Conservation (phyloP, 2,329 filamentous ascomycete genomes). For the Calonectria leucothoes region DNA sequence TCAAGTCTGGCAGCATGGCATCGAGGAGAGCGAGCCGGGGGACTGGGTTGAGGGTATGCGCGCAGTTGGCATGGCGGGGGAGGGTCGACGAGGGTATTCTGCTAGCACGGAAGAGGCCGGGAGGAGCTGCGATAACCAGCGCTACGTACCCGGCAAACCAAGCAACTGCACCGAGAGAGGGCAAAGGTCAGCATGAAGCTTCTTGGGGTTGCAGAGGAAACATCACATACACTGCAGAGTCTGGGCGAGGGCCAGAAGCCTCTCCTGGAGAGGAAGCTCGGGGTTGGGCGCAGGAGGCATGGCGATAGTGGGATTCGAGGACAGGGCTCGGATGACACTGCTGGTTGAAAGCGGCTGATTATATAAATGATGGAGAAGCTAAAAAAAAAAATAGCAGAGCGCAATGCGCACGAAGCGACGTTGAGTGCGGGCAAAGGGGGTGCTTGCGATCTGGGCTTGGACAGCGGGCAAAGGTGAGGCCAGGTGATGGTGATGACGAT, state of each 20-base stretch:
- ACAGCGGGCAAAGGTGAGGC: neutral
- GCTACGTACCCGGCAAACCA: slow-evolving; percentile 84
- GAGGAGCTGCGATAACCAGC: slow-evolving; percentile 24
- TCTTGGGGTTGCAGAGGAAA: slow-evolving; percentile 1
- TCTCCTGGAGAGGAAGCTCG: slow-evolving; percentile 76
- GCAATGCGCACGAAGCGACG: slow-evolving; percentile 16
- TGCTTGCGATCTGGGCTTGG: neutral
- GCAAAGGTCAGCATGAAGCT: slow-evolving; percentile 34
- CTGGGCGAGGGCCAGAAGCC: slow-evolving; percentile 82
- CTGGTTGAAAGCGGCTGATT: slow-evolving; percentile 19
- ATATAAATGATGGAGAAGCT: slow-evolving; percentile 7
- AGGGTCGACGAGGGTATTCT: slow-evolving; percentile 5
- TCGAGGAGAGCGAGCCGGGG: slow-evolving; percentile 1
- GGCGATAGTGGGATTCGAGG: slow-evolving; percentile 12
- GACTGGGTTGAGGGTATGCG: slow-evolving; percentile 21
- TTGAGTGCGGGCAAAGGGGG: neutral
- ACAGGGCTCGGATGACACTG: neutral
- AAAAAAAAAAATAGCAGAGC: slow-evolving; percentile 23
- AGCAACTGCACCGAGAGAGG: slow-evolving; percentile 63
- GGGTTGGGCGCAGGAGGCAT: slow-evolving; percentile 82
- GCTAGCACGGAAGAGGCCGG: slow-evolving; percentile 20
- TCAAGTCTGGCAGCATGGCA: neutral
- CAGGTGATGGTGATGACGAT: slow-evolving; percentile 18
- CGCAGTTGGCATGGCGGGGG: slow-evolving; percentile 21
- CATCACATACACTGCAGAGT: slow-evolving; percentile 86